A percentile compares a stretch with the other conserved stretches of the same genome.
These are phyloP conservation scores for Circinella minor DNA, from an alignment of 371 early-diverging fungal species.

Conservation along the genomic window DNA sequence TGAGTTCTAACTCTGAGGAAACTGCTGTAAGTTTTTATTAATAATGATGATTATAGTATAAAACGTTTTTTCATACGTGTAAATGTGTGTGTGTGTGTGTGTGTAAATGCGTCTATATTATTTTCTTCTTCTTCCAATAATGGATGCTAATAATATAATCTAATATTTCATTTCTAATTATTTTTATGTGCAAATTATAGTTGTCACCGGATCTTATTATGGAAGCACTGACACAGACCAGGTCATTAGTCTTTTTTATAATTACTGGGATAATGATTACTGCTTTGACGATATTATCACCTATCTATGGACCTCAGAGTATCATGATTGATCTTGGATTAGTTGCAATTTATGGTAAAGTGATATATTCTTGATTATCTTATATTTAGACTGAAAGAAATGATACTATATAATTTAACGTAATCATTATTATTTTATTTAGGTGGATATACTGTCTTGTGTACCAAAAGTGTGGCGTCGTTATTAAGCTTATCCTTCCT, in stretches of 20 bases:
- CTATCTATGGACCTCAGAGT: slow-evolving; percentile 58
- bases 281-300: slow-evolving; percentile 53
- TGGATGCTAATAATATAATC: background rate
- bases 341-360: slow-evolving; percentile 76
- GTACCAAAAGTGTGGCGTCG: slow-evolving; percentile 77
- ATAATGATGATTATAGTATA: background rate
- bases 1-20: slow-evolving; percentile 67
- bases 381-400: background rate
- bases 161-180: background rate
- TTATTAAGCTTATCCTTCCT: slow-evolving; percentile 67
- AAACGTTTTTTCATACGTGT: background rate
- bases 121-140: background rate
- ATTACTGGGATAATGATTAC: slow-evolving; percentile 46
- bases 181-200: slow-evolving; percentile 30
- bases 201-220: slow-evolving; percentile 67
- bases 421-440: slow-evolving; percentile 4
- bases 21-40: slow-evolving; percentile 44
- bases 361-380: background rate
- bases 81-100: background rate
- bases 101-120: background rate
- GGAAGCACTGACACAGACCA: slow-evolving; percentile 61
- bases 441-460: slow-evolving; percentile 83
- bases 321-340: slow-evolving; percentile 74
- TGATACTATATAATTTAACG: background rate
- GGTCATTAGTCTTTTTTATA: slow-evolving; percentile 64